Conservation (phyloP, 352 stramenopile genomes). For the Globisporangium emineosum region DNA sequence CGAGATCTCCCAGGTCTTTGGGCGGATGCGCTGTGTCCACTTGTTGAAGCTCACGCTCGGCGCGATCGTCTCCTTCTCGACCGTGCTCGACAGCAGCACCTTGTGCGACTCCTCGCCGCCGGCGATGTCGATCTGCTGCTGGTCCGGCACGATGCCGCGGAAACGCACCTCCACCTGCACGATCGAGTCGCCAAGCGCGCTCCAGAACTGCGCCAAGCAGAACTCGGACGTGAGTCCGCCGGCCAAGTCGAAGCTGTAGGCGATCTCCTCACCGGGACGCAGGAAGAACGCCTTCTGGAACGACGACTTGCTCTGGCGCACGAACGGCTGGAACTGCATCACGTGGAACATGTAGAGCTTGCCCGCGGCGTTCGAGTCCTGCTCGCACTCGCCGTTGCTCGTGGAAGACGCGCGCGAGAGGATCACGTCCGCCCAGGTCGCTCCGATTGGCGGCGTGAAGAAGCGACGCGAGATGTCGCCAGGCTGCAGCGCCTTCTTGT, state of each 20-base stretch:
- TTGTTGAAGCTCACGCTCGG: slow-evolving; percentile 78
- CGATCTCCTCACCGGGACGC: slow-evolving; percentile 55
- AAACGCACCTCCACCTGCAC: slow-evolving; percentile 85
- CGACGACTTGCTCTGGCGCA: slow-evolving; percentile 71
- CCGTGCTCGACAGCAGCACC: slow-evolving; percentile 62
- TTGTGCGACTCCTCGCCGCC: slow-evolving; percentile 73
- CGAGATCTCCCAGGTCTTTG: slow-evolving; percentile 70
- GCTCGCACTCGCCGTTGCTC: slow-evolving; percentile 31
- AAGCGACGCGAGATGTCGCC: slow-evolving; percentile 81
- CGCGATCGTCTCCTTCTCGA: slow-evolving; percentile 77
- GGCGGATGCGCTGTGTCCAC: slow-evolving; percentile 80
- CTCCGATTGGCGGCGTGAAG: slow-evolving; percentile 65
- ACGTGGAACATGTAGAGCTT: slow-evolving; percentile 87
- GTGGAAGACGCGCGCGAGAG: slow-evolving; percentile 42
- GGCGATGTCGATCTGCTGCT: slow-evolving; percentile 51
- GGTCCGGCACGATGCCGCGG: slow-evolving; percentile 73
- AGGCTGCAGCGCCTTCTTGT: slow-evolving; percentile 51
- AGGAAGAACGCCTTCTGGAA: slow-evolving; percentile 70
- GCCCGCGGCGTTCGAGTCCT: slow-evolving; percentile 60
- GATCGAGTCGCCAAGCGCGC: slow-evolving; percentile 71
- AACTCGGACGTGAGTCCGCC: slow-evolving; percentile 84
- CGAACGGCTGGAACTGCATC: slow-evolving; percentile 87
- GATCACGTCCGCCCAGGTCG: slow-evolving; percentile 86
- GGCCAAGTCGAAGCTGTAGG: slow-evolving; percentile 71
- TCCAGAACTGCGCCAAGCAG: slow-evolving; percentile 90